phyloP scores from a whole-genome alignment of 805 yeast species.

The Kluyveromyces starmeri region DNA sequence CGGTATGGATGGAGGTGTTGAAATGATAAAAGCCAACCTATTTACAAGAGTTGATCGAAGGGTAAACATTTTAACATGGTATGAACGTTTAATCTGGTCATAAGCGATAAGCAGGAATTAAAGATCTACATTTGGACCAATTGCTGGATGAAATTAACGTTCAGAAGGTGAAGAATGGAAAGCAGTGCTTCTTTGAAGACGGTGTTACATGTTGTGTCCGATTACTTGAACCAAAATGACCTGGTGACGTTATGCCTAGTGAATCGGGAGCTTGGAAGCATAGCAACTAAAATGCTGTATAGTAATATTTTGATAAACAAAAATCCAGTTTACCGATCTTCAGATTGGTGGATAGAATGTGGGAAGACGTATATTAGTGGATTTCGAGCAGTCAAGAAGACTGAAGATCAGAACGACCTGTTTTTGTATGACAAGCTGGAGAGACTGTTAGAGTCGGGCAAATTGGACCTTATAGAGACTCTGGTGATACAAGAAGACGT shows the following conservation, averaged over 20 bases:
- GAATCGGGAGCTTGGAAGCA: constrained; percentile 25
- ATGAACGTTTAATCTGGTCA: too few species aligned
- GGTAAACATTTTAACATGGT: too few species aligned
- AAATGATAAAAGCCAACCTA: too few species aligned
- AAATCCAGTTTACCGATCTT: constrained; percentile 26
- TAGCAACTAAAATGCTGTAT: constrained; percentile 30
- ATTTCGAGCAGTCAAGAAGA: constrained; percentile 27
- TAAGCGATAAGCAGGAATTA: too few species aligned
- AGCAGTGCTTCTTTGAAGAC: neutral
- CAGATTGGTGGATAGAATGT: constrained; percentile 28
- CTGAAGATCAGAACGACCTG: constrained; percentile 30
- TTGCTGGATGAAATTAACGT: too few species aligned
- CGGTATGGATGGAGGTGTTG: too few species aligned
- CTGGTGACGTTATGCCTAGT: constrained; percentile 28
- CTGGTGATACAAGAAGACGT: constrained; percentile 28
- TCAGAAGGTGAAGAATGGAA: too few species aligned
- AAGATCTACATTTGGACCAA: too few species aligned
- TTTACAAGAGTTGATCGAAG: too few species aligned
- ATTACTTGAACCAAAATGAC: constrained; percentile 34
- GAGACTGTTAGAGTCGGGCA: constrained; percentile 31
- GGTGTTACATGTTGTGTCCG: constrained; percentile 3
- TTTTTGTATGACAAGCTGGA: constrained; percentile 33
- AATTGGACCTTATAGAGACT: constrained; percentile 29
- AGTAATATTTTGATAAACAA: constrained; percentile 29
- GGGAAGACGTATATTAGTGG: constrained; percentile 34